These are phyloP conservation scores for Podaxis carcinomalis DNA, from an alignment of 768 basidiomycete genomes.

Conservation along the genomic window DNA sequence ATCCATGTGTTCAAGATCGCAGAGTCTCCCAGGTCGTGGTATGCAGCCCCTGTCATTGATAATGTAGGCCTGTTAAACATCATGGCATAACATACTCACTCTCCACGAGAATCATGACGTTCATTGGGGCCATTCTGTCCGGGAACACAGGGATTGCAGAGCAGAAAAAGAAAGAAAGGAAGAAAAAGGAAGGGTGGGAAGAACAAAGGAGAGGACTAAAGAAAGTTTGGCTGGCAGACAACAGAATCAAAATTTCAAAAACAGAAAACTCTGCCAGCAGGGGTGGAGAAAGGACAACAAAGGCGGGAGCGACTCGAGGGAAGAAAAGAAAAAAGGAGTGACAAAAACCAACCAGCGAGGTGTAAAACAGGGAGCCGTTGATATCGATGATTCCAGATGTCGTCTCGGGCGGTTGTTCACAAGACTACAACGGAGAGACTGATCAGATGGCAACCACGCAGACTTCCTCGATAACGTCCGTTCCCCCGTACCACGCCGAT, in stretches of 20 bases:
- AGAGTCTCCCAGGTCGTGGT: neutral
- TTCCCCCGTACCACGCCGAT: neutral
- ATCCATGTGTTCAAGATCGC: conserved; percentile 36
- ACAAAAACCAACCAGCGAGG: conserved; percentile 10
- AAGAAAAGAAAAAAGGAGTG: neutral
- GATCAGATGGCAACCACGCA: neutral
- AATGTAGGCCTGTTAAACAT: neutral
- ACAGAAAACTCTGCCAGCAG: conserved; percentile 5
- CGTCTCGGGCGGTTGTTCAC: neutral
- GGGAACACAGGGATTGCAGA: neutral
- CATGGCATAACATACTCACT: neutral
- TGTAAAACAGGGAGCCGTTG: neutral
- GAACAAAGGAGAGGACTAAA: conserved; percentile 16
- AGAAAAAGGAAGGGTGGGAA: neutral
- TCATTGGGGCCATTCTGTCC: neutral
- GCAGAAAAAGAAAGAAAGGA: neutral
- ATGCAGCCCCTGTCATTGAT: neutral
- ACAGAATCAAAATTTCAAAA: neutral
- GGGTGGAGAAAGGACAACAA: neutral
- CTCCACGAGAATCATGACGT: neutral
- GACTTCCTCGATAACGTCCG: neutral
- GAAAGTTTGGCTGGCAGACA: conserved; percentile 20
- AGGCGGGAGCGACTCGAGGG: neutral
- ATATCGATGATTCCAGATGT: neutral
- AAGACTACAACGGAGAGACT: neutral